Conservation (phyloP, 768 basidiomycete genomes). For the Pisolithus marmoratus region DNA sequence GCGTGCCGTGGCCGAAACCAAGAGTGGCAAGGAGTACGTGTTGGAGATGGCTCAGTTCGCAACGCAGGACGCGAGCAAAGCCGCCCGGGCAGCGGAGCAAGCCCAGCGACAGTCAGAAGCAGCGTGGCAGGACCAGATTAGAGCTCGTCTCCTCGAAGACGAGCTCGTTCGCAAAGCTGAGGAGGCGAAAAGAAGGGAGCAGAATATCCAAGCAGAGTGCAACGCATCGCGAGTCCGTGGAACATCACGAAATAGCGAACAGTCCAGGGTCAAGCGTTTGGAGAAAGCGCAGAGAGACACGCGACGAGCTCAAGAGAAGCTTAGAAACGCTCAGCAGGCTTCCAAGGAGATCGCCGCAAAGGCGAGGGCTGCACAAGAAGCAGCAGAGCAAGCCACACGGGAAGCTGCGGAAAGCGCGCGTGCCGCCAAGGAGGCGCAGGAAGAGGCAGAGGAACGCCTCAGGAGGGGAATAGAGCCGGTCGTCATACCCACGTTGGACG, state of each 20-base stretch:
- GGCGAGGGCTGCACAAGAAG: neutral
- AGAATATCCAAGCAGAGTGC: neutral
- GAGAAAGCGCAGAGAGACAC: neutral
- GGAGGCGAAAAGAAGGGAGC: neutral
- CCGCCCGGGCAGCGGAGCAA: neutral
- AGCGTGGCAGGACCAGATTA: neutral
- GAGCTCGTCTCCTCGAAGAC: neutral
- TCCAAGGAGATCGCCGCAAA: neutral
- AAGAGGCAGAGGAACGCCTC: slow-evolving; percentile 3
- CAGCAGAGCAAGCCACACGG: neutral
- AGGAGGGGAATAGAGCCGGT: slow-evolving; percentile 12
- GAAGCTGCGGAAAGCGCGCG: neutral
- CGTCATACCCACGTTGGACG: slow-evolving; percentile 11
- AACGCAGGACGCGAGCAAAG: neutral
- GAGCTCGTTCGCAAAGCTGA: neutral
- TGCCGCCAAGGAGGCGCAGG: neutral
- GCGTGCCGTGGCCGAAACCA: neutral
- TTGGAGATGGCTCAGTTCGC: neutral
- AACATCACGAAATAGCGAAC: too few species aligned
- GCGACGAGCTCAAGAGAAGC: neutral
- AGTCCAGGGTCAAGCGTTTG: neutral
- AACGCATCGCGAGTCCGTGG: neutral
- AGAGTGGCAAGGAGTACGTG: neutral
- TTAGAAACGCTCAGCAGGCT: neutral
- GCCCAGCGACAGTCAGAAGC: neutral